These are phyloP conservation scores for Moesziomyces sp. DNA, from an alignment of 1,284 basidiomycete genomes.

Conservation along the genomic window DNA sequence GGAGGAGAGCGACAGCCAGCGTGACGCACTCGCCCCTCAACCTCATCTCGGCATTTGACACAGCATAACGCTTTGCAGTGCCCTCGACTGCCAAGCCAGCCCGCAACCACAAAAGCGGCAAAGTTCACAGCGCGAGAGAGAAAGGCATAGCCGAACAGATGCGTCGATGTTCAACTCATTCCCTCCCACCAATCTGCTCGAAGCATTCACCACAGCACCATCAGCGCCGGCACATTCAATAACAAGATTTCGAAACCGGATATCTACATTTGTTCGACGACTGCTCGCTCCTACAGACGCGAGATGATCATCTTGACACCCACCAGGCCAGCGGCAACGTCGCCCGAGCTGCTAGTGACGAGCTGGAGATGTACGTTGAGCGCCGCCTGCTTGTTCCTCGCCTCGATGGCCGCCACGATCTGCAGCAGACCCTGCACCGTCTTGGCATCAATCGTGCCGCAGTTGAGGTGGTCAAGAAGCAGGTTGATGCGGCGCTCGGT, in stretches of 20 bases:
- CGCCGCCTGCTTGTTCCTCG: constrained; percentile 62
- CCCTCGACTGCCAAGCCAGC: no score
- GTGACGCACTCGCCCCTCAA: no score
- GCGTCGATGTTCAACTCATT: no score
- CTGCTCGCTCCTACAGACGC: constrained; percentile 24
- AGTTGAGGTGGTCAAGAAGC: constrained; percentile 90
- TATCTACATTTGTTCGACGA: constrained; percentile 26
- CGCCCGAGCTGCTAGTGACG: constrained; percentile 59
- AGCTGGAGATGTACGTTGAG: constrained; percentile 62
- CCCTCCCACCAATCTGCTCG: no score
- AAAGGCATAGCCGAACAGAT: no score
- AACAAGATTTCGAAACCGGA: neutral
- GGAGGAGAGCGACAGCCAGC: neutral
- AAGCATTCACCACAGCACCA: no score
- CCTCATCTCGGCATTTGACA: no score
- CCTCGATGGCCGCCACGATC: constrained; percentile 63
- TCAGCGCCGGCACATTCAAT: no score
- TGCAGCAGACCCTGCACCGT: constrained; percentile 62
- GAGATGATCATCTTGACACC: constrained; percentile 66
- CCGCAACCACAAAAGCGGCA: no score
- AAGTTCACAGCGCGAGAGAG: no score
- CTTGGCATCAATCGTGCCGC: constrained; percentile 76
- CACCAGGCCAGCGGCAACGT: constrained; percentile 57
- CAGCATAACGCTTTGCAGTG: no score
- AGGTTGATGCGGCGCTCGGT: constrained; percentile 86